phyloP scores from a whole-genome alignment of 2,329 filamentous ascomycete genomes.

The Beauveria rudraprayagi region DNA sequence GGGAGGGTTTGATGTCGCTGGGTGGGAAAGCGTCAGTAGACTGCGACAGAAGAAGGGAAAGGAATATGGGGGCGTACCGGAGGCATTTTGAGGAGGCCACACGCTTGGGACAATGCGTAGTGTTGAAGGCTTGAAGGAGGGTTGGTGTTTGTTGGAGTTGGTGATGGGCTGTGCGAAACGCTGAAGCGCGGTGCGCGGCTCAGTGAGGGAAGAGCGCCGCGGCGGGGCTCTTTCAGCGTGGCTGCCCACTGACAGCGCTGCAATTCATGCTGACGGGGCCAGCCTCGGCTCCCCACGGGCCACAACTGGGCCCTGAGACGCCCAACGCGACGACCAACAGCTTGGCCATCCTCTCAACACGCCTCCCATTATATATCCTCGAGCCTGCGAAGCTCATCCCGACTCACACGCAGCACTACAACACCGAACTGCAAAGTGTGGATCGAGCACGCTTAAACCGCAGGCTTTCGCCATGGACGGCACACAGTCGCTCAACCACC shows the following conservation, averaged over 20 bases:
- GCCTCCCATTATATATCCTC: background rate
- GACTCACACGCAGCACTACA: no score
- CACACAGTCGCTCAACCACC: constrained; percentile 24
- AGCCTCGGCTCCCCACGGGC: background rate
- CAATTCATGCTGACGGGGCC: background rate
- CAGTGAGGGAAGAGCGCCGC: background rate
- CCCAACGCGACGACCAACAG: background rate
- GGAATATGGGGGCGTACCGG: background rate
- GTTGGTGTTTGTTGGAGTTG: background rate
- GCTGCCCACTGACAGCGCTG: background rate
- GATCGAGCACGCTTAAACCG: background rate
- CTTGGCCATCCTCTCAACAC: background rate
- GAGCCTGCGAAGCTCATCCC: no score
- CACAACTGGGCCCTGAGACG: background rate
- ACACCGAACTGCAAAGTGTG: background rate
- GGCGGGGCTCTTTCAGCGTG: background rate
- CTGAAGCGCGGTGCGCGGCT: background rate
- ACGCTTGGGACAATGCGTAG: background rate
- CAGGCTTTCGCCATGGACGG: background rate
- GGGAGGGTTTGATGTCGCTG: constrained; percentile 52
- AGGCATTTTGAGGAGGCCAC: background rate
- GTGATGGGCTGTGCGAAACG: background rate
- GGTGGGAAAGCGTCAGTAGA: constrained; percentile 29
- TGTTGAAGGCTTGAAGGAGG: background rate
- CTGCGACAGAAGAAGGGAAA: background rate